Evolutionary conservation across 2,329 filamentous ascomycete species (phyloP), one percentile per base, ranked within the genome.

Genomic region (Arthroderma sp.): DNA sequence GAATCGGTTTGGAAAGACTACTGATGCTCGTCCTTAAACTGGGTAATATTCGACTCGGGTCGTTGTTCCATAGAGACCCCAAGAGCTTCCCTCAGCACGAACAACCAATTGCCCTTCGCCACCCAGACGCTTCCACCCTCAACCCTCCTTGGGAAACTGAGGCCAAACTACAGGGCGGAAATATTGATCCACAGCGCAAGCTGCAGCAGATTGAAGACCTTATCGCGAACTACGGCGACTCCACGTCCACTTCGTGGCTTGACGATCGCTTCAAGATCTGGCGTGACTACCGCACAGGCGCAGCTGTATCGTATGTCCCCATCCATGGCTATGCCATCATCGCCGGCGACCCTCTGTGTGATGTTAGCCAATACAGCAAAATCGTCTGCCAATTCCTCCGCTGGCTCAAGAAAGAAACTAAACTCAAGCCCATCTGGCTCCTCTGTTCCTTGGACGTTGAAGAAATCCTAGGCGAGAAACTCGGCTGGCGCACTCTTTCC

Each of bases 141-240:
- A 75, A 80, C 56, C 74, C 83, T 49, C 69, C 75, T 30, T 83
- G 80, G 80, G 69, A 64, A 58, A 65, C 47, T 56, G 46, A 6
- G 53, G 57, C 31, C 62, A 53, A 55, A 64, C 50, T 54, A 63
- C 48, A 45, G 54, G 32, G 29, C 15, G 4, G 66, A 8, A 66
- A 68, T 52, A 58, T 60, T 39, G 53, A 64, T 53, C 71, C 65
- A 46, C 60, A 66, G 42, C 66, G 70, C 5, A 71, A 80, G 41
- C 69, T 83, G 44, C 87, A 87, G 42, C 73, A 85, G 0, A 61
- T 95, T 4, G 85, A 88, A 60, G 83, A 94, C 59, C 78, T 95
- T 36, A 87, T 95, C 61, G 86, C 86, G 58, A 95, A 95, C 63
- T 95, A 95, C 54, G 88, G 88, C 50, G 88, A 95, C 63, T 86